Conservation (phyloP, 1,284 basidiomycete species). For the Phlebopus sp. region DNA sequence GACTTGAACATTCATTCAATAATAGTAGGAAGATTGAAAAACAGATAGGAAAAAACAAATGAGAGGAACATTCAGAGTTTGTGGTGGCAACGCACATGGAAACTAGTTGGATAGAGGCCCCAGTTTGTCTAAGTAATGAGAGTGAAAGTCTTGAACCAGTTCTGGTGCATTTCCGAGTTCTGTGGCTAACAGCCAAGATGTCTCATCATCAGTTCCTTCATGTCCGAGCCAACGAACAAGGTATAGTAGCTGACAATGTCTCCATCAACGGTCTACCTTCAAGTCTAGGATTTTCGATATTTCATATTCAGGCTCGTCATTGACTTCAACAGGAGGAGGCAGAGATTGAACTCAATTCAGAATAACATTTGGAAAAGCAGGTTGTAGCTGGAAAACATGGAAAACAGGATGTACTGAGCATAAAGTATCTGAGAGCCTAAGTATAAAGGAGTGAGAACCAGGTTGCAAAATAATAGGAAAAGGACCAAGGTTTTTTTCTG, state of each 20-base stretch:
- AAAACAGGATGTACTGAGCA: not conserved
- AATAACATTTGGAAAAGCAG: not conserved
- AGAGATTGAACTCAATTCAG: not conserved
- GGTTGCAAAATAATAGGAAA: constrained; percentile 15
- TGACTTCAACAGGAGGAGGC: not conserved
- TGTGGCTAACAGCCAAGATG: not conserved
- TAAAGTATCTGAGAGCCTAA: not conserved
- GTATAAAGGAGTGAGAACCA: not conserved
- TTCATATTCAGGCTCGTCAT: not conserved
- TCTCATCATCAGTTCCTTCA: constrained; percentile 1
- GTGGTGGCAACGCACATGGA: too few relatives aligned
- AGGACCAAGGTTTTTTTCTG: constrained; percentile 22
- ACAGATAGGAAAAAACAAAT: too few relatives aligned
- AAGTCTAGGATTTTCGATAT: not conserved
- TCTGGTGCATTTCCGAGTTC: too few relatives aligned
- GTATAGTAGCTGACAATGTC: not conserved
- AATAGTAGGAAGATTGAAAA: too few relatives aligned
- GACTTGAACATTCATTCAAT: too few relatives aligned
- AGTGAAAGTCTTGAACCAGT: not conserved
- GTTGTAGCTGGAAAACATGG: not conserved
- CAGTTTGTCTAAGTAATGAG: too few relatives aligned
- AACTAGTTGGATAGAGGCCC: too few relatives aligned
- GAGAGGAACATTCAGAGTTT: too few relatives aligned
- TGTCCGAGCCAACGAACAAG: not conserved
- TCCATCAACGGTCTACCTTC: not conserved